phyloP scores from a whole-genome alignment of 768 basidiomycete species.

The Auriscalpium microsporum region DNA sequence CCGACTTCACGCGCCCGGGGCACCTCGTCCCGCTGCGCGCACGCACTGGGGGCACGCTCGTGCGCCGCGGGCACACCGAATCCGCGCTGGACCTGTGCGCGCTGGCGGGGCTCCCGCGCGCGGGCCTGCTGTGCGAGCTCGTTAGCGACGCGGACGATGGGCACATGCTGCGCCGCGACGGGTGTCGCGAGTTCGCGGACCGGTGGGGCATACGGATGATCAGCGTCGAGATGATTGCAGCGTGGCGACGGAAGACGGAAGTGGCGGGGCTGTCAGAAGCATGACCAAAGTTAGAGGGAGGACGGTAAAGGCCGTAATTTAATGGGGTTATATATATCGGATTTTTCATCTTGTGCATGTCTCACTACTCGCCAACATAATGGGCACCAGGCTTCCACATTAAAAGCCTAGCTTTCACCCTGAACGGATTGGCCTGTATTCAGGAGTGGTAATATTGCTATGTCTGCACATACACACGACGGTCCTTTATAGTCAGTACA shows the following conservation, averaged over 20 bases:
- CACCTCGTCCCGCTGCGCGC: constrained; percentile 93
- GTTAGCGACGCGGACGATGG: constrained; percentile 88
- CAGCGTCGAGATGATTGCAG: constrained; percentile 77
- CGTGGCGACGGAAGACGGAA: constrained; percentile 25
- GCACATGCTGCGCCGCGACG: constrained; percentile 91
- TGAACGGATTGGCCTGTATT: no score
- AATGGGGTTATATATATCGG: not conserved
- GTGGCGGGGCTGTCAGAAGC: not conserved
- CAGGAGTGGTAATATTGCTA: no score
- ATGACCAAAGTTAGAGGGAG: not conserved
- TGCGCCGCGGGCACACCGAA: constrained; percentile 93
- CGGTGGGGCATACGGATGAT: constrained; percentile 90
- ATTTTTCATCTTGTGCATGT: not conserved
- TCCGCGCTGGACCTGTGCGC: constrained; percentile 79
- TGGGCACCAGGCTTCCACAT: no score
- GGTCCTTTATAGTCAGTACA: no score
- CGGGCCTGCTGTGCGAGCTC: constrained; percentile 88
- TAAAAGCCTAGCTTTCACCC: no score
- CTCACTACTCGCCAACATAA: not conserved
- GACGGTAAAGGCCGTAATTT: not conserved
- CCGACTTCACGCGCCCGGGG: constrained; percentile 86
- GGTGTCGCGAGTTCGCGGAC: constrained; percentile 86
- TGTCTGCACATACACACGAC: no score
- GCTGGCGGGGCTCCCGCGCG: constrained; percentile 57
- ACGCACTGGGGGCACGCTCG: constrained; percentile 73